Evolutionary conservation across 2,329 filamentous ascomycete species (phyloP), one percentile per base, ranked within the genome.

Genomic region (Plectosphaerella plurivora): DNA sequence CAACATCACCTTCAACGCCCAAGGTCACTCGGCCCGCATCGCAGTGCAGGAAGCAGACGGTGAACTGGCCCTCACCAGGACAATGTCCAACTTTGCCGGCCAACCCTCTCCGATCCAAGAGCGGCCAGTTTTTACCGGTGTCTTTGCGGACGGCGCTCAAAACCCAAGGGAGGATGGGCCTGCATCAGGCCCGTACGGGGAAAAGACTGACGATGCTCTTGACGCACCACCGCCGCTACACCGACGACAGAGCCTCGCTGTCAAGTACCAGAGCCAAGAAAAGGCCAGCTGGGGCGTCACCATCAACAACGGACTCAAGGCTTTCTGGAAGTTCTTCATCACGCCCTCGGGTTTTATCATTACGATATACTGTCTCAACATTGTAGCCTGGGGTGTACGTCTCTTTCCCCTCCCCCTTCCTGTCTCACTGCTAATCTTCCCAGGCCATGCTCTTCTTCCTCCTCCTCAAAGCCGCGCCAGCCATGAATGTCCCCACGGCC

Each of bases 401-500:
- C 9, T 36, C 7, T 8, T 20, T 12, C 14, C 25, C 33, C 28
- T 39, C 18, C 45, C 14, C 28, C 36, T 48, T 8, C 42, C 45
- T 11, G 37, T 41, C 14, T 24, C 45, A 51, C 37, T 52, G 39
- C 54, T 54, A 28, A 54, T 44, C 35, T 15, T 50, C 18, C 20
- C 47, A 63, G 61, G 62, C 61, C 3, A 64, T 64, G 61, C 55
- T 64, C n/a, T 64, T 64, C 56, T 63, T 64, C 44, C 59, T 64
- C 14, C 55, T 64, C 3, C 58, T 63, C 45, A 63, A 63, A 10
- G 61, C 57, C 3, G 58, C 58, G 1, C 58, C 58, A 8, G 58
- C 58, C 4, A 60, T 60, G 58, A 57, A 56, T 14, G 41, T 58
- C 16, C 57, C 57, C 1, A 50, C 47, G 22, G 55, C 55, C 39